These are phyloP conservation scores for Kwoniella dendrophila DNA, from an alignment of 768 basidiomycete genomes.

Conservation along the genomic window DNA sequence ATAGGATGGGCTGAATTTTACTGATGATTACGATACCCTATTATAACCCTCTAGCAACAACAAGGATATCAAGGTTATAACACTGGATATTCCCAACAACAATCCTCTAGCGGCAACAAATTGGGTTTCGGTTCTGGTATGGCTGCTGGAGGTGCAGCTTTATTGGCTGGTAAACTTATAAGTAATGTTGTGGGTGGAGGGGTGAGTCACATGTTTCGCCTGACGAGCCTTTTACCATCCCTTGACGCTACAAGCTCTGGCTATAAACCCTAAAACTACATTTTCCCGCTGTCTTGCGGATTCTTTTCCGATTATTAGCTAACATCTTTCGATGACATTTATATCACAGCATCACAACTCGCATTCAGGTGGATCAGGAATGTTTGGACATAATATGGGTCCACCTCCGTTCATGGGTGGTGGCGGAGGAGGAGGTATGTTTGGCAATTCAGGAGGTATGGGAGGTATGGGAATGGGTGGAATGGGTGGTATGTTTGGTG, in stretches of 20 bases:
- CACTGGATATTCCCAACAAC: slow-evolving; percentile 12
- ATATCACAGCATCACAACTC: slow-evolving; percentile 14
- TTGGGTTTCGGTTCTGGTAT: slow-evolving; percentile 15
- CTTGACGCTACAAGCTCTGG: background rate
- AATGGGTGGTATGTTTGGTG: background rate
- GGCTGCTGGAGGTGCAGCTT: slow-evolving; percentile 16
- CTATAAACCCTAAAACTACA: background rate
- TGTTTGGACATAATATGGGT: slow-evolving; percentile 27
- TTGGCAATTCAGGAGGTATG: slow-evolving; percentile 27
- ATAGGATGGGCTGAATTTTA: background rate
- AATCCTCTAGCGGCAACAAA: slow-evolving; percentile 7
- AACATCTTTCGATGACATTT: too few species aligned
- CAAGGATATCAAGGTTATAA: slow-evolving; percentile 18
- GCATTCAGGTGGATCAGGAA: background rate
- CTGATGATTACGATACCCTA: background rate
- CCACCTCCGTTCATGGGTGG: slow-evolving; percentile 40
- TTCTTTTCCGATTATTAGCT: too few species aligned
- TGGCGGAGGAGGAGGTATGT: slow-evolving; percentile 24
- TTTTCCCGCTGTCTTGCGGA: too few species aligned
- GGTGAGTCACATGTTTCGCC: background rate
- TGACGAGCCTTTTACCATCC: background rate
- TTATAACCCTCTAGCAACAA: background rate
- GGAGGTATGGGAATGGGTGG: slow-evolving; percentile 22
- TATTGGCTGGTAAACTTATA: slow-evolving; percentile 17
- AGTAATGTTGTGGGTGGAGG: background rate